Evolutionary conservation across 257 asterid genomes (phyloP), one percentile per base, ranked within the genome.

Genomic region (Linaria vulgaris): DNA sequence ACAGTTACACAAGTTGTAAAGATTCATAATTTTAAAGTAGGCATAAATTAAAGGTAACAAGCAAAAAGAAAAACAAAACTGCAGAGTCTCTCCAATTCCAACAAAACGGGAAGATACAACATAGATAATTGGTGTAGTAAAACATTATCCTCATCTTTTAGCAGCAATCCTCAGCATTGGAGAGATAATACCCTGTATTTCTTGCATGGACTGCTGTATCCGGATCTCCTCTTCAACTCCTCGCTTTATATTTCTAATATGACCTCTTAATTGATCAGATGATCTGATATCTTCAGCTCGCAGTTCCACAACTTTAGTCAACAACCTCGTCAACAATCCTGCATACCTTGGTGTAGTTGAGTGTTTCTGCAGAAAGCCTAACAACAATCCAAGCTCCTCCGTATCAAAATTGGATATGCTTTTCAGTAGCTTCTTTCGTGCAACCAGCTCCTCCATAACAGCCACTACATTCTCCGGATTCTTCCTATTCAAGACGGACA

Each of bases 361-460:
- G 67, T 83, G 72, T 74, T 80, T 90, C 78, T 89, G 99, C 54
- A 94, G 71, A 80, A 90, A 87, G 27, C 74, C 78, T 74, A 94
- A 2, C 55, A 94, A 46, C 74, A 84, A 68, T 0, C 78, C 90
- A 7, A 94, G 83, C 81, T 94, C 97, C 15, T 76, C 83, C 0
- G 12, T 25, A 16, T 87, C 97, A 81, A 94, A 69, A 80, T 84
- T 90, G 1, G 83, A 70, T 15, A 87, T 81, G 38, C 94, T 80
- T 63, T 44, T 81, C 72, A 87, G 51, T 81, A 94, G 62, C 82
- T 85, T 94, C 84, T 80, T 84, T 56, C 97, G 69, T 4, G 91
- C 94, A 14, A 94, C 87, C 75, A 94, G 70, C 56, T 94, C 99
- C 84, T 94, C 97, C 80, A 94, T 87, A 24, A 94, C 97, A 30